Evolutionary conservation across 1,284 basidiomycete genomes (phyloP), one percentile per base, ranked within the genome.

Genomic region (Pseudozyma sp.): DNA sequence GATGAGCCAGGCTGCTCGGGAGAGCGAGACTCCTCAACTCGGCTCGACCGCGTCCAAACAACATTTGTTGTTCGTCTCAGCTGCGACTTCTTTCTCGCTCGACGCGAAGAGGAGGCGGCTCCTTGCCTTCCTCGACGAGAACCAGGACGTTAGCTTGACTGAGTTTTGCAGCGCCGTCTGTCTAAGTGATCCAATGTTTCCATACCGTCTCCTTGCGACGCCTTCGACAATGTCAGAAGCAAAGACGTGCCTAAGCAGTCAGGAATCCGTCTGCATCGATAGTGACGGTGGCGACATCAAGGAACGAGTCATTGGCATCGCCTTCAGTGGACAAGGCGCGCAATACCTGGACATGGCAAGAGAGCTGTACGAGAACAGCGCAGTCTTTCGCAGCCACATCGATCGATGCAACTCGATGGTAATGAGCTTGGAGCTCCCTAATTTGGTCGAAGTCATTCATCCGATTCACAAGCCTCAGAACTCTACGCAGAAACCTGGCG

Each of bases 261-360:
- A 74, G 45, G 71, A 70, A 43, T 74, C 71, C 3, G 54, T 70
- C 34, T 40, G 18, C 19, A 40, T 63, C 45, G 34, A 25, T 25
- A 3, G 11, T 4, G 19, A 44, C 2, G 44, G 14, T 7, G 6
- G 13, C 12, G 35, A 39, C 12, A 2, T 6, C 18, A 45, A 38
- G 5, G 38, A 14, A 0, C 42, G 11, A 13, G 35, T 18, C 16
- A 51, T 76, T 43, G 72, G 57, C 5, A 66, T 72, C 21, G 68
- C 51, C 1, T 78, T 78, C 70, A 70, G 66, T 31, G 76, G 76
- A 7, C 76, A 78, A 59, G 76, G 76, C 18, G 45, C 72, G 1
- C 76, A 78, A 34, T 78, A 78, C 43, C 49, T 70, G 38, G 56
- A 68, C 52, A 78, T 78, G 76, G 73, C 55, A 3, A 39, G 56